Percentiles rank a stretch among this genome's conserved stretches.
phyloP scores from a whole-genome alignment of 2,329 filamentous ascomycete species.

The Xylariomycetidae sp. region DNA sequence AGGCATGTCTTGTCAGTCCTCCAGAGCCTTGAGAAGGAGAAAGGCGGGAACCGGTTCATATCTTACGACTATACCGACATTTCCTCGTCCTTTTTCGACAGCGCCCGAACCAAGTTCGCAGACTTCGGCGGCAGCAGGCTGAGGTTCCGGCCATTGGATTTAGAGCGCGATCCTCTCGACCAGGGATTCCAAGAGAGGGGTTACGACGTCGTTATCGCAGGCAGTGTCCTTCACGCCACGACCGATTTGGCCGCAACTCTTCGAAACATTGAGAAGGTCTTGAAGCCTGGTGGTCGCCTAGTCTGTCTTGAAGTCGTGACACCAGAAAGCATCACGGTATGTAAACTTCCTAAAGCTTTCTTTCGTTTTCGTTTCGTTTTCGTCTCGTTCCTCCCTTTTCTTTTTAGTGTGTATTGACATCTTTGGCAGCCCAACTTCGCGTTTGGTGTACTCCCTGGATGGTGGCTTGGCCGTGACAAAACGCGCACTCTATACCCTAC shows the following conservation, averaged over 20 bases:
- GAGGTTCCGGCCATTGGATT: slow-evolving; percentile 1
- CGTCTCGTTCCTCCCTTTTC: no score
- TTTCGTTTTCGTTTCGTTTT: no score
- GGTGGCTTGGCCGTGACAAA: slow-evolving; percentile 6
- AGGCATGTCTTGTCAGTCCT: slow-evolving; percentile 1
- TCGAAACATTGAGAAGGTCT: slow-evolving; percentile 1
- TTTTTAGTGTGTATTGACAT: no score
- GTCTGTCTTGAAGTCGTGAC: slow-evolving; percentile 5
- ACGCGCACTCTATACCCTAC: slow-evolving; percentile 1
- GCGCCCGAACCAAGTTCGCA: slow-evolving; percentile 1
- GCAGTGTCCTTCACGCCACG: slow-evolving; percentile 5
- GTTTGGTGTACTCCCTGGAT: background rate
- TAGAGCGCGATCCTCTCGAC: slow-evolving; percentile 1
- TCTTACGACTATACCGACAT: slow-evolving; percentile 7
- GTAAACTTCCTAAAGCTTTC: no score
- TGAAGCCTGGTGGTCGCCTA: slow-evolving; percentile 4
- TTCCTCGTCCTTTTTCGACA: slow-evolving; percentile 3
- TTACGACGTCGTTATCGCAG: slow-evolving; percentile 7
- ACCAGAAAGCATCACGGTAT: no score
- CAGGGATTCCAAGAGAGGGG: background rate
- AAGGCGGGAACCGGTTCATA: background rate
- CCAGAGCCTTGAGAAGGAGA: background rate
- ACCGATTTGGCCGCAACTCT: background rate
- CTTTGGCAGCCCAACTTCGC: no score
- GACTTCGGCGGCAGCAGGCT: background rate